These are phyloP conservation scores for Epicoccum nigrum DNA, from an alignment of 2,329 filamentous ascomycete species.

Conservation along the genomic window DNA sequence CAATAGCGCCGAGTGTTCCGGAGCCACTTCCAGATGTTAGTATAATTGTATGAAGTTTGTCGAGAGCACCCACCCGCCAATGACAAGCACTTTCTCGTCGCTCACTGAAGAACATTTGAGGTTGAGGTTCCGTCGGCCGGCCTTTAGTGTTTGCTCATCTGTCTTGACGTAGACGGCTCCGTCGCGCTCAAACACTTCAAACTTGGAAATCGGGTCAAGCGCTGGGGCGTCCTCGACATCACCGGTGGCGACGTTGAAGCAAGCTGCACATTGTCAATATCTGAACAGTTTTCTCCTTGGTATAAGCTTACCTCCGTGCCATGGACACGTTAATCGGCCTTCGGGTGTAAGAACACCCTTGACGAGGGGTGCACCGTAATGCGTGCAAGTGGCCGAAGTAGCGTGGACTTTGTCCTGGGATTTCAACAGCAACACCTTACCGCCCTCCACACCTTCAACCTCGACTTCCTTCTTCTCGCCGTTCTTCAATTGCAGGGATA, in stretches of 20 bases:
- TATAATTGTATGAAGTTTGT: neutral
- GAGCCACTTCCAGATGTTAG: slow-evolving; percentile 64
- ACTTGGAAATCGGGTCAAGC: slow-evolving; percentile 82
- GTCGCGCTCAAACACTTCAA: slow-evolving; percentile 79
- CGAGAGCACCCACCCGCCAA: slow-evolving; percentile 51
- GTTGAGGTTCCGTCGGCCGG: slow-evolving; percentile 73
- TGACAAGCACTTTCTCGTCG: slow-evolving; percentile 74
- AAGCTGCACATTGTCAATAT: slow-evolving; percentile 63
- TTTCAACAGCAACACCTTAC: slow-evolving; percentile 86
- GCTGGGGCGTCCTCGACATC: slow-evolving; percentile 96
- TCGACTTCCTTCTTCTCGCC: slow-evolving; percentile 88
- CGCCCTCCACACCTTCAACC: slow-evolving; percentile 84
- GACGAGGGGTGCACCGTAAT: slow-evolving; percentile 89
- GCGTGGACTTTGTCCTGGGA: slow-evolving; percentile 77
- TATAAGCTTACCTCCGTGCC: slow-evolving; percentile 81
- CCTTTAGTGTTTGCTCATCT: slow-evolving; percentile 78
- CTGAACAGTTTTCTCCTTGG: neutral
- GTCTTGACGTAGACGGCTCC: slow-evolving; percentile 84
- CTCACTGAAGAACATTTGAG: slow-evolving; percentile 69
- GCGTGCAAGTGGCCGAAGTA: slow-evolving; percentile 80
- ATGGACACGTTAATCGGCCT: slow-evolving; percentile 88
- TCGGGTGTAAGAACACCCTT: slow-evolving; percentile 83
- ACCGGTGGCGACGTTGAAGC: slow-evolving; percentile 86
- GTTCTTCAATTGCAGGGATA: slow-evolving; percentile 74
- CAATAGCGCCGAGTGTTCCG: slow-evolving; percentile 79